Evolutionary conservation across 2,329 filamentous ascomycete species (phyloP).

Genomic region (Fusarium liriodendri): DNA sequence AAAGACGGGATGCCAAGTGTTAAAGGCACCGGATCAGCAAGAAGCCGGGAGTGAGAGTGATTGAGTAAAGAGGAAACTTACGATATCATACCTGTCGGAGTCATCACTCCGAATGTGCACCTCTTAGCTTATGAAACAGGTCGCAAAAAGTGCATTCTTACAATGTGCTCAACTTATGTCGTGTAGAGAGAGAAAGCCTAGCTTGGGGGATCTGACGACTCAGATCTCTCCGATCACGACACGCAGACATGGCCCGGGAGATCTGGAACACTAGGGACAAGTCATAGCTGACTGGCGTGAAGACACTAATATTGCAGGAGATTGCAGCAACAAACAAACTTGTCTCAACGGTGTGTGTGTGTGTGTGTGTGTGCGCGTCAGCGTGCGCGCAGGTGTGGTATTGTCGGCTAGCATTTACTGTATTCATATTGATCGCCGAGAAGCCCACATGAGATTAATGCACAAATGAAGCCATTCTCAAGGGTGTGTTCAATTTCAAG

Average conservation of each 20-base stretch:
- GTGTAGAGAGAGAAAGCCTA: neutral
- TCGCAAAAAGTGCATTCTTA: neutral
- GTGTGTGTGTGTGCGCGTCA: neutral
- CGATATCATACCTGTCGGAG: neutral
- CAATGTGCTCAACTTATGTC: neutral
- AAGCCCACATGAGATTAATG: neutral
- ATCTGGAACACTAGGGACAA: slow-evolving; percentile 1
- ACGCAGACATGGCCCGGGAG: neutral
- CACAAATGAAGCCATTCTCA: neutral
- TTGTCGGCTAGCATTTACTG: neutral
- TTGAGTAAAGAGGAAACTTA: neutral
- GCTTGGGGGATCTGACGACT: neutral
- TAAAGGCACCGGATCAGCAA: neutral
- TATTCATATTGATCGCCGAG: neutral
- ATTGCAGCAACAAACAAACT: neutral
- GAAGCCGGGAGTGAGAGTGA: neutral
- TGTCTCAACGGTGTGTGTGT: neutral
- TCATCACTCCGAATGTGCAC: neutral
- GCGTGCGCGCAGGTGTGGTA: neutral
- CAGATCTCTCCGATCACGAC: neutral
- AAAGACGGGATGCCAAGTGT: neutral
- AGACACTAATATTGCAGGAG: neutral
- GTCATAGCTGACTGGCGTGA: neutral
- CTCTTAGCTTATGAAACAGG: neutral
- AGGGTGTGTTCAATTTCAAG: neutral